These are phyloP conservation scores for Fusarium papillatum DNA, from an alignment of 2,329 filamentous ascomycete genomes.

Conservation along the genomic window DNA sequence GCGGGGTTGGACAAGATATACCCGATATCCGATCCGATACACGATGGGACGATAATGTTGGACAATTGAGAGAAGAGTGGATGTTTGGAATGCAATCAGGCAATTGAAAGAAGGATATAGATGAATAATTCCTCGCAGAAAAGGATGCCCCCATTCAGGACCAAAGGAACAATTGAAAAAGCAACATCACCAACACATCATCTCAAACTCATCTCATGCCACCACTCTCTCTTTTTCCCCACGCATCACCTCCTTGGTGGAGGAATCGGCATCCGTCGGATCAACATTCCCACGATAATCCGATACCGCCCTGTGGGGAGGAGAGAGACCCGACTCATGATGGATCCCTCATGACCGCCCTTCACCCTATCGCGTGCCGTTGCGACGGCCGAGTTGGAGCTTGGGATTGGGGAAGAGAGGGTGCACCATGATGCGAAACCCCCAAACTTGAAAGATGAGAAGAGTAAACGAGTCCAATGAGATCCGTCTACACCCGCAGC, in stretches of 20 bases:
- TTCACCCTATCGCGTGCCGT: conserved; percentile 34
- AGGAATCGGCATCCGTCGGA: conserved; percentile 40
- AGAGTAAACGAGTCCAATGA: background rate
- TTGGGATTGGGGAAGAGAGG: conserved; percentile 21
- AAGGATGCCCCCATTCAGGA: conserved; percentile 23
- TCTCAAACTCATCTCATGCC: conserved; percentile 8
- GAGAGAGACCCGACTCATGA: conserved; percentile 27
- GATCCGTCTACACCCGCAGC: conserved; percentile 1
- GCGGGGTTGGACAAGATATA: conserved; percentile 16
- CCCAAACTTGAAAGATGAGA: conserved; percentile 31
- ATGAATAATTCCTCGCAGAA: background rate
- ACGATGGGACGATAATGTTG: conserved; percentile 19
- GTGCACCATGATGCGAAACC: conserved; percentile 24
- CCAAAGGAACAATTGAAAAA: background rate
- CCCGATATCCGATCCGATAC: conserved; percentile 32
- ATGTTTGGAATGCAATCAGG: conserved; percentile 17
- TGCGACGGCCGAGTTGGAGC: conserved; percentile 24
- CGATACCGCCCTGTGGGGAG: conserved; percentile 25
- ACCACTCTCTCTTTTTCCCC: conserved; percentile 7
- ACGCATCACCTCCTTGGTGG: conserved; percentile 34
- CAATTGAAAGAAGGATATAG: conserved; percentile 3
- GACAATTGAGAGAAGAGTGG: conserved; percentile 4
- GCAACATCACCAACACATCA: background rate
- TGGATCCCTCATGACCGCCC: conserved; percentile 18
- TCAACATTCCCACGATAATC: conserved; percentile 40